phyloP scores from a whole-genome alignment of 176 grass and related monocot species.

The Calamus simplicifolius region DNA sequence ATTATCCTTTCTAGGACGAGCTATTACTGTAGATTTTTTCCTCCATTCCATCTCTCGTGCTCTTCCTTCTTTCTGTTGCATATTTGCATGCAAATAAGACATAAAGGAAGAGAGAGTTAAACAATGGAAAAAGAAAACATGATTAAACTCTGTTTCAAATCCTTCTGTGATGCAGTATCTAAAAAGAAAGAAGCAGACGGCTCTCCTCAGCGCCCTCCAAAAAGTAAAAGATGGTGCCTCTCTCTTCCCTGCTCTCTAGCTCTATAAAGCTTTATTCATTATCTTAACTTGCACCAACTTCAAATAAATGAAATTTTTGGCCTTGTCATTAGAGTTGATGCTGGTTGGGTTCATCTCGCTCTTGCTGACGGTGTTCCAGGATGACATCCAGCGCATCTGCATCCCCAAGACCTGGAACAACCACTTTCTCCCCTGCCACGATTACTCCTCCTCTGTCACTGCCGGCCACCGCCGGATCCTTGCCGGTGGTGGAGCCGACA shows the following conservation, averaged over 20 bases:
- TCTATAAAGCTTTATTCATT: background rate
- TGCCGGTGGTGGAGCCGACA: background rate
- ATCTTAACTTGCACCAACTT: too few relatives aligned
- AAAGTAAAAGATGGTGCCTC: slow-evolving; percentile 39
- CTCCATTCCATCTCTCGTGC: too few relatives aligned
- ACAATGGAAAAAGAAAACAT: too few relatives aligned
- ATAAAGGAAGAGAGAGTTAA: too few relatives aligned
- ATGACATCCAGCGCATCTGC: slow-evolving; percentile 19
- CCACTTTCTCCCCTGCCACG: slow-evolving; percentile 30
- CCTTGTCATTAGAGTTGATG: slow-evolving; percentile 27
- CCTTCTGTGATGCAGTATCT: slow-evolving; percentile 2
- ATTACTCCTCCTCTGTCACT: background rate
- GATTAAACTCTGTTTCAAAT: too few relatives aligned
- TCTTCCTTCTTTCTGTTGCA: too few relatives aligned
- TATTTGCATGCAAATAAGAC: too few relatives aligned
- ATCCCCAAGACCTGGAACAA: slow-evolving; percentile 9
- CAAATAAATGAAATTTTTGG: background rate
- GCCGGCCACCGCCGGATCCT: slow-evolving; percentile 20
- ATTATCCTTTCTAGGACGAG: too few relatives aligned
- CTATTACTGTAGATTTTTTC: too few relatives aligned
- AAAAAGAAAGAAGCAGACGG: slow-evolving; percentile 34
- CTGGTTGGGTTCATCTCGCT: slow-evolving; percentile 45
- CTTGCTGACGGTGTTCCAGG: slow-evolving; percentile 34
- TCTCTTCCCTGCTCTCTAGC: background rate
- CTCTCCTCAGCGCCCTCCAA: slow-evolving; percentile 41